These are phyloP conservation scores for Polygonum aviculare DNA, from an alignment of 148 eudicot species.

Conservation along the genomic window DNA sequence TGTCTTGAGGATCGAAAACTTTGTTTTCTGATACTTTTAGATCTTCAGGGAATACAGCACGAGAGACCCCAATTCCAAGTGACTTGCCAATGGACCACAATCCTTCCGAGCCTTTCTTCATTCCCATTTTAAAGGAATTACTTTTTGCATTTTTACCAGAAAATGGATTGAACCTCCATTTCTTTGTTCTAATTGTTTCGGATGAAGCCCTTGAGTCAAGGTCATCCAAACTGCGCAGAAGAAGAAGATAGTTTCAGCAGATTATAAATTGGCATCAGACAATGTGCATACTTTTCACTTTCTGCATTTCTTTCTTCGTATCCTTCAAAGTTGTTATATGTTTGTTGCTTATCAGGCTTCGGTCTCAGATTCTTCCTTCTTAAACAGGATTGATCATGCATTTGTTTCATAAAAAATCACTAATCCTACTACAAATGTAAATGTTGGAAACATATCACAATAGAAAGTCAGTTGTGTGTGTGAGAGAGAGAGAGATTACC, in stretches of 20 bases:
- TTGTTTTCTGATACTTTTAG: conserved; percentile 7
- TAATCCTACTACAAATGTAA: background rate
- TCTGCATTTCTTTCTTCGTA: background rate
- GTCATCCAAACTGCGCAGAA: conserved; percentile 52
- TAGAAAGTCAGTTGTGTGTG: background rate
- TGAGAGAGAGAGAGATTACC: conserved; percentile 13
- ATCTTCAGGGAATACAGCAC: conserved; percentile 12
- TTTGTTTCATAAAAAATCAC: background rate
- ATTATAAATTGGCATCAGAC: background rate
- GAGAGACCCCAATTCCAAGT: conserved; percentile 12
- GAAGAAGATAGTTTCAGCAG: conserved; percentile 4
- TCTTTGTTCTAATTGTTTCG: conserved; percentile 30
- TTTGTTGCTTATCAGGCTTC: background rate
- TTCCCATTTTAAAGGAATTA: conserved; percentile 6
- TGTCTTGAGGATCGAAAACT: conserved; percentile 14
- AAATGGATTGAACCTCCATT: conserved; percentile 54
- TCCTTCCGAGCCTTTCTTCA: conserved; percentile 9
- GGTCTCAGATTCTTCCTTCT: no score
- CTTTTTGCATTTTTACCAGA: conserved; percentile 28
- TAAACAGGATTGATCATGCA: background rate
- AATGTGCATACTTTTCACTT: background rate
- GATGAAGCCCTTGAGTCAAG: conserved; percentile 44
- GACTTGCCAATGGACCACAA: conserved; percentile 10
- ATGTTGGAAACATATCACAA: background rate
- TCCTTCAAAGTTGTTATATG: background rate